Percentiles rank a stretch among this genome's conserved stretches.
phyloP scores from a whole-genome alignment of 208 protist genomes.

The Crithidia mellificae region DNA sequence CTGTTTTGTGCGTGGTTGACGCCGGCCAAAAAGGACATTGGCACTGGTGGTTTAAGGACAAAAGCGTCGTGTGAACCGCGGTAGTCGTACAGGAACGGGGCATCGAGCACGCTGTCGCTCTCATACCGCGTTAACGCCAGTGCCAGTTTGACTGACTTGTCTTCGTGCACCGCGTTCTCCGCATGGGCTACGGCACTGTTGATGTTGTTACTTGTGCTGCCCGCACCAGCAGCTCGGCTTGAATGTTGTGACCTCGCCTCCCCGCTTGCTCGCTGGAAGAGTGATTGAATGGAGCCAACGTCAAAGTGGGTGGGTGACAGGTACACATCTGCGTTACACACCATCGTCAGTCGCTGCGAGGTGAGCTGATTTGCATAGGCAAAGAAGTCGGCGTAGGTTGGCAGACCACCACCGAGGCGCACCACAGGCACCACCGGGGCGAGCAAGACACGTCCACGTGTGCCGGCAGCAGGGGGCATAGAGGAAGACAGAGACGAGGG shows the following conservation, averaged over 20 bases:
- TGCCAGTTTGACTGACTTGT: slow-evolving; percentile 21
- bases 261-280: slow-evolving; percentile 33
- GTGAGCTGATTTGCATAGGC: slow-evolving; percentile 65
- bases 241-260: neutral
- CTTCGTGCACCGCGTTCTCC: neutral
- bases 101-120: slow-evolving; percentile 39
- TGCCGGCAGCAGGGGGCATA: neutral
- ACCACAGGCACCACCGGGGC: slow-evolving; percentile 50
- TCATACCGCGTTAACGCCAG: slow-evolving; percentile 83
- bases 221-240: too few species aligned
- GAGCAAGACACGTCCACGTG: neutral
- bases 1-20: slow-evolving; percentile 81
- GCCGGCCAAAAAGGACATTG: slow-evolving; percentile 37
- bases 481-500: too few species aligned
- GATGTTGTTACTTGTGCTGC: too few species aligned
- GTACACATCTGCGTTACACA: slow-evolving; percentile 88
- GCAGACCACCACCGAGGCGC: slow-evolving; percentile 28
- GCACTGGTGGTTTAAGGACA: slow-evolving; percentile 59
- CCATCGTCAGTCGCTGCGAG: slow-evolving; percentile 55
- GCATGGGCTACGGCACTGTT: too few species aligned
- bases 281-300: slow-evolving; percentile 27
- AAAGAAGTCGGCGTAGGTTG: slow-evolving; percentile 82
- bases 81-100: slow-evolving; percentile 78
- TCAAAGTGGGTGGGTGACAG: slow-evolving; percentile 43
- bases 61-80: slow-evolving; percentile 90